Conservation (phyloP, 2,329 filamentous ascomycete species). For the Fusarium sp. region DNA sequence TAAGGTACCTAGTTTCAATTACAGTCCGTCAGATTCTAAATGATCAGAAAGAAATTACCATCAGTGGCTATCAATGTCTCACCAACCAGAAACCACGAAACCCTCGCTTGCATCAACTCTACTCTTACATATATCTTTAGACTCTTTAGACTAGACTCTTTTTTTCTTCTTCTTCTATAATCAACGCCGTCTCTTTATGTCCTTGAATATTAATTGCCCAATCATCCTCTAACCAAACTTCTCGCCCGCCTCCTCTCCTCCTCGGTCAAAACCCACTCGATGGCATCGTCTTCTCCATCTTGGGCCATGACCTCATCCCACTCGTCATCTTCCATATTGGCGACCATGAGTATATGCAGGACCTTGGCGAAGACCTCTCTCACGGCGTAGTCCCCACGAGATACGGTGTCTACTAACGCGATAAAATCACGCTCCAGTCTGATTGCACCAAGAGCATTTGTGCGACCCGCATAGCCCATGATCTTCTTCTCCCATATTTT, state of each 20-base stretch:
- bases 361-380: conserved; percentile 80
- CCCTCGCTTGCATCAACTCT: conserved; percentile 13
- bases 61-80: not conserved
- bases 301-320: conserved; percentile 77
- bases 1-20: not conserved
- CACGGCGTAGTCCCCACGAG: conserved; percentile 77
- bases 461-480: conserved; percentile 79
- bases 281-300: conserved; percentile 65
- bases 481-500: conserved; percentile 87
- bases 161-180: conserved; percentile 5
- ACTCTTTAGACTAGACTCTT: too few relatives aligned
- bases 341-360: conserved; percentile 82
- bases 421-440: conserved; percentile 85
- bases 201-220: not conserved
- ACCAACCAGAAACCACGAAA: not conserved
- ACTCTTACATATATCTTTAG: conserved; percentile 7
- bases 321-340: conserved; percentile 96
- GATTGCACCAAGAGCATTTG: conserved; percentile 83
- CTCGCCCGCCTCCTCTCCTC: conserved; percentile 80
- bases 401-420: conserved; percentile 74
- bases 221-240: conserved; percentile 64
- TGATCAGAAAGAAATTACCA: not conserved
- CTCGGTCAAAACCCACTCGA: conserved; percentile 75
- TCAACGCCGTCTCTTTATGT: conserved; percentile 11
- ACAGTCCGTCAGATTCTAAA: not conserved